phyloP scores from a whole-genome alignment of 352 stramenopile genomes.

The Phytopythium delawarense region DNA sequence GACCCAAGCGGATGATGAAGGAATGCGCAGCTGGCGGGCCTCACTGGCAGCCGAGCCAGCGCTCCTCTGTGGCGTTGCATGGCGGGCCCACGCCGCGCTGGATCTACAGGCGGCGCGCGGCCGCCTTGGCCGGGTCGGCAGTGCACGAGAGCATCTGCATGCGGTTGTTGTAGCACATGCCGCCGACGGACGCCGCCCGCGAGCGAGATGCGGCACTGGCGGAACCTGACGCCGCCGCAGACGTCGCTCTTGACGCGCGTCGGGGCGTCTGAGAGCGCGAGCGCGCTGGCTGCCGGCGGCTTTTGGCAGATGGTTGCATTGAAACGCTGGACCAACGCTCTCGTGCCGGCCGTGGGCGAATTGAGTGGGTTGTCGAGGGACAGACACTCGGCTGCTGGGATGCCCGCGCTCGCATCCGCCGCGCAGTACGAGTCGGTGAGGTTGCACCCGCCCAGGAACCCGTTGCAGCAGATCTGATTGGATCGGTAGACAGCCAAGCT shows the following conservation, averaged over 20 bases:
- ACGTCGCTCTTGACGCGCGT: not conserved
- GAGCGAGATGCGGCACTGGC: conserved; percentile 4
- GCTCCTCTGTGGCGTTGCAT: conserved; percentile 1
- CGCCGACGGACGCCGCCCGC: not conserved
- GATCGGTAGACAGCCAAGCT: not conserved
- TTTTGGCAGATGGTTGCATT: conserved; percentile 9
- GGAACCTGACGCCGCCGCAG: conserved; percentile 2
- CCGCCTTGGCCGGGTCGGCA: conserved; percentile 1
- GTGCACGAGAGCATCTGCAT: conserved; percentile 12
- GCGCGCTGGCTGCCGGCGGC: not conserved
- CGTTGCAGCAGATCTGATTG: conserved; percentile 22
- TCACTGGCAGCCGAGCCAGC: conserved; percentile 10
- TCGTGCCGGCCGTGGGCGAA: conserved; percentile 5
- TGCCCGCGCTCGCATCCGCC: conserved; percentile 4
- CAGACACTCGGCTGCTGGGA: conserved; percentile 12
- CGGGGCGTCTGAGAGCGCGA: conserved; percentile 3
- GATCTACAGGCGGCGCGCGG: conserved; percentile 8
- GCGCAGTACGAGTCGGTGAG: conserved; percentile 20
- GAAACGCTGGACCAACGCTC: conserved; percentile 17
- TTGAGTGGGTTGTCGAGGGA: not conserved
- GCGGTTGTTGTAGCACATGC: conserved; percentile 12
- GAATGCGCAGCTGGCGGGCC: too few relatives aligned
- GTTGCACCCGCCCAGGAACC: conserved; percentile 24
- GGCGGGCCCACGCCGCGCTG: not conserved
- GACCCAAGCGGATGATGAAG: not conserved